These are phyloP conservation scores for Elsinoe necatrix DNA, from an alignment of 2,329 filamentous ascomycete species.

Conservation along the genomic window DNA sequence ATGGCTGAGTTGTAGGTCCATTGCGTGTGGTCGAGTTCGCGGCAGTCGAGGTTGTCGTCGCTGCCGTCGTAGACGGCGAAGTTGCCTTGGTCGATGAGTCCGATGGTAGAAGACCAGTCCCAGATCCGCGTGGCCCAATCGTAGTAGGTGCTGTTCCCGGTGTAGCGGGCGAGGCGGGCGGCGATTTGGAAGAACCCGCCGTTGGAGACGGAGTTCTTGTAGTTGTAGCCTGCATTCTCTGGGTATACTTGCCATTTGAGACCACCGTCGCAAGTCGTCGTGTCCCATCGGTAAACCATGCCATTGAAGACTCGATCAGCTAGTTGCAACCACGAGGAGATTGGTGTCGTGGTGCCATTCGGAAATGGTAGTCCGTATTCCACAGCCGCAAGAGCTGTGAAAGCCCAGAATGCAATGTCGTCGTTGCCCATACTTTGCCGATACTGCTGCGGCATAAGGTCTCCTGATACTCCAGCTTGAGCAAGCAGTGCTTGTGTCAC, in stretches of 20 bases:
- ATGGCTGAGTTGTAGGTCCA: conserved; percentile 39
- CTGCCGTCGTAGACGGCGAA: conserved; percentile 40
- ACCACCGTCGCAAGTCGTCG: conserved; percentile 58
- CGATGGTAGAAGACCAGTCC: conserved; percentile 36
- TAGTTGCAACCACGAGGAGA: conserved; percentile 61
- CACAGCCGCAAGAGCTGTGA: conserved; percentile 69
- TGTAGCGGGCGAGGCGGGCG: conserved; percentile 40
- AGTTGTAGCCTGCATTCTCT: conserved; percentile 67
- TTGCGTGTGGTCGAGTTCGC: conserved; percentile 36
- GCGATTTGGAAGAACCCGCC: conserved; percentile 76
- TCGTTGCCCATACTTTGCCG: conserved; percentile 39
- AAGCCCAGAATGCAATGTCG: conserved; percentile 71
- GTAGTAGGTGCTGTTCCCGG: conserved; percentile 45
- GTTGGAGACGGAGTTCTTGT: conserved; percentile 77
- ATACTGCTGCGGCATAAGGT: conserved; percentile 36
- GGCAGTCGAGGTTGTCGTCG: conserved; percentile 38
- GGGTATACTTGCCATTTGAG: conserved; percentile 79
- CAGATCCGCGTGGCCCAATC: conserved; percentile 49
- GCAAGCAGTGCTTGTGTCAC: conserved; percentile 37
- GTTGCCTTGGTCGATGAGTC: conserved; percentile 42
- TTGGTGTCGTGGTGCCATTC: conserved; percentile 49
- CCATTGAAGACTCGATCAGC: conserved; percentile 74
- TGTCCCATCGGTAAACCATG: conserved; percentile 64
- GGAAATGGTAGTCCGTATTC: conserved; percentile 69
- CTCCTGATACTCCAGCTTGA: conserved; percentile 34